Percentiles rank a stretch among this genome's conserved stretches.
Conservation (phyloP, 345 rosid species). For the Pistacia integerrima region DNA sequence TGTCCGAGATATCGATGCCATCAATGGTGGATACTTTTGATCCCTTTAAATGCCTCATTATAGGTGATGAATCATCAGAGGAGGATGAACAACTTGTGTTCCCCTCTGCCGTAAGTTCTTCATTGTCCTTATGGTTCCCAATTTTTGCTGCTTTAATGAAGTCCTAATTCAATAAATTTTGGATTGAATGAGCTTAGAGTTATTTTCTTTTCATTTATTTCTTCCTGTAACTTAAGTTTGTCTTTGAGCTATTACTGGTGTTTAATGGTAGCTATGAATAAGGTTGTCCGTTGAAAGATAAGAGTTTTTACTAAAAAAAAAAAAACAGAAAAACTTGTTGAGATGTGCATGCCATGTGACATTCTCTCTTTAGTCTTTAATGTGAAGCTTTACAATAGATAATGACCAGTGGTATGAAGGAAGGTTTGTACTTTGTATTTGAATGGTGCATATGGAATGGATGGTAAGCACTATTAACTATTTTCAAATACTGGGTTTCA, state of each 20-base stretch:
- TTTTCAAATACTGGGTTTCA: too few relatives aligned
- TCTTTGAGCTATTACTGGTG: background rate
- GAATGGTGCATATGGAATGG: too few relatives aligned
- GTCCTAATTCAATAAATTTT: background rate
- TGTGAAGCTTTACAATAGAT: too few relatives aligned
- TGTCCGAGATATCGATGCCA: constrained; percentile 28
- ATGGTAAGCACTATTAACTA: too few relatives aligned
- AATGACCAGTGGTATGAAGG: too few relatives aligned
- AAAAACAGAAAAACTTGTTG: background rate
- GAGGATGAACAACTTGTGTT: constrained; percentile 37
- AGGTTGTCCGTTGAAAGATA: constrained; percentile 35
- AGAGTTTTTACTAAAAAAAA: background rate
- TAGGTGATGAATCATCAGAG: constrained; percentile 33
- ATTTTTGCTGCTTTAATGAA: constrained; percentile 32
- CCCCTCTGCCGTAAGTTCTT: constrained; percentile 36
- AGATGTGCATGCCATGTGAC: background rate
- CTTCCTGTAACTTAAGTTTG: background rate
- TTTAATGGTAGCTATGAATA: constrained; percentile 26
- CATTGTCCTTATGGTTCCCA: constrained; percentile 45
- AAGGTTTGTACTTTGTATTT: too few relatives aligned
- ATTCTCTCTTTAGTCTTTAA: too few relatives aligned
- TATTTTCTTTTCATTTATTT: background rate
- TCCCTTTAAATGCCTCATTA: background rate
- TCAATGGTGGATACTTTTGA: constrained; percentile 14
- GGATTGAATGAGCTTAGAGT: constrained; percentile 1